phyloP scores from a whole-genome alignment of 441 rosid genomes.

The Omphalea diandra region DNA sequence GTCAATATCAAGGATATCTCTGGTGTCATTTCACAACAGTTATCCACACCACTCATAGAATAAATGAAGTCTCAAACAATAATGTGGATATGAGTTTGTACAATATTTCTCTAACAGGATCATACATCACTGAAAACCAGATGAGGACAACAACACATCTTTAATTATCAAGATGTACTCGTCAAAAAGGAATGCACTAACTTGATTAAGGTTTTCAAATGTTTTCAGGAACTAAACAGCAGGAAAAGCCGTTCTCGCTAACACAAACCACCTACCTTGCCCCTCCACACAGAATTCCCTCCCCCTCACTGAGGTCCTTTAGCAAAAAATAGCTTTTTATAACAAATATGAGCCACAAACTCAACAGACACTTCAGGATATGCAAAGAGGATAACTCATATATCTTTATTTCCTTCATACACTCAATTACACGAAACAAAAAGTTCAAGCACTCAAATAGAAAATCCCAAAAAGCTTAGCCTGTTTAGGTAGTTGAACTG shows the following conservation, averaged over 20 bases:
- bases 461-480: not conserved
- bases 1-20: not conserved
- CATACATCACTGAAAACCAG: not conserved
- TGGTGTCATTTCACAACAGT: not conserved
- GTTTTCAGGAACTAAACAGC: not conserved
- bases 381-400: too few species aligned
- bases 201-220: conserved; percentile 1
- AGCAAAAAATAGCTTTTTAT: too few species aligned
- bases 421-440: not conserved
- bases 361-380: too few species aligned
- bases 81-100: not conserved
- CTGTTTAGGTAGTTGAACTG: too few species aligned
- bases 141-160: not conserved
- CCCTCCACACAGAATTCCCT: too few species aligned
- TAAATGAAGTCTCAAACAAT: not conserved
- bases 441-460: not conserved
- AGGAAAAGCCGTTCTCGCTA: not conserved
- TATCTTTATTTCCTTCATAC: too few species aligned
- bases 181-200: not conserved
- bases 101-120: not conserved
- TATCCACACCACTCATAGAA: not conserved
- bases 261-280: too few species aligned
- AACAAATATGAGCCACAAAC: too few species aligned
- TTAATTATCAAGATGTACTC: not conserved
- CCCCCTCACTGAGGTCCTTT: too few species aligned